Evolutionary conservation across 306 rosid species (phyloP).

Genomic region (Clitoria ternatea): DNA sequence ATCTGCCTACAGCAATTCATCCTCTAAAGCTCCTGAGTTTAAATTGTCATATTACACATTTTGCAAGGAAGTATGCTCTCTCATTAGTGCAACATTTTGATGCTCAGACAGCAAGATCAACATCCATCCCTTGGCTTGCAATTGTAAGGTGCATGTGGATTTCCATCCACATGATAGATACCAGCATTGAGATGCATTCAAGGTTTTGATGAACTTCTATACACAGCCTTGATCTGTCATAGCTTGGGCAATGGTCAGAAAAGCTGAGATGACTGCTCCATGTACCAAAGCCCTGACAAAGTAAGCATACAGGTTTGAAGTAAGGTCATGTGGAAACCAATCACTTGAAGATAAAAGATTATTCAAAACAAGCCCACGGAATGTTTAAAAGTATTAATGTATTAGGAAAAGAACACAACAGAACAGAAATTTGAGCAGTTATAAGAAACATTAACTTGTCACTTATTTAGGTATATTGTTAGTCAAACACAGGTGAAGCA

Average conservation of each 20-base stretch:
- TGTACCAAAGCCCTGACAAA: conserved; percentile 68
- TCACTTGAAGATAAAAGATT: background rate
- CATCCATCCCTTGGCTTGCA: no score
- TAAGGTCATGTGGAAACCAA: background rate
- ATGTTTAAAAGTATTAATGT: background rate
- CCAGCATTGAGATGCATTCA: conserved; percentile 17
- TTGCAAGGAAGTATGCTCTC: conserved; percentile 36
- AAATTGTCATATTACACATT: conserved; percentile 34
- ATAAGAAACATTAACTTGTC: background rate
- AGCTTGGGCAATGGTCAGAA: conserved; percentile 81
- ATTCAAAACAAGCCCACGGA: background rate
- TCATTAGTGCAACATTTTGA: background rate
- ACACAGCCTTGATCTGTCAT: conserved; percentile 93
- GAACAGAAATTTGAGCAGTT: background rate
- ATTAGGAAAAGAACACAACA: background rate
- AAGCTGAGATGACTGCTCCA: conserved; percentile 80
- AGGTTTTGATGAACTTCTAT: conserved; percentile 28
- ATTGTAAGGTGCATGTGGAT: no score
- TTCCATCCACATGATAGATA: background rate
- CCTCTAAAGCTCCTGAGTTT: conserved; percentile 14
- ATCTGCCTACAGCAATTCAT: conserved; percentile 19
- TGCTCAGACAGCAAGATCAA: background rate
- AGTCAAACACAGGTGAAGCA: background rate
- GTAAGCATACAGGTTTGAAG: background rate
- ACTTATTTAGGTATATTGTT: background rate